Conservation (phyloP, 2,329 filamentous ascomycete species). For the Diaporthe caulivora region DNA sequence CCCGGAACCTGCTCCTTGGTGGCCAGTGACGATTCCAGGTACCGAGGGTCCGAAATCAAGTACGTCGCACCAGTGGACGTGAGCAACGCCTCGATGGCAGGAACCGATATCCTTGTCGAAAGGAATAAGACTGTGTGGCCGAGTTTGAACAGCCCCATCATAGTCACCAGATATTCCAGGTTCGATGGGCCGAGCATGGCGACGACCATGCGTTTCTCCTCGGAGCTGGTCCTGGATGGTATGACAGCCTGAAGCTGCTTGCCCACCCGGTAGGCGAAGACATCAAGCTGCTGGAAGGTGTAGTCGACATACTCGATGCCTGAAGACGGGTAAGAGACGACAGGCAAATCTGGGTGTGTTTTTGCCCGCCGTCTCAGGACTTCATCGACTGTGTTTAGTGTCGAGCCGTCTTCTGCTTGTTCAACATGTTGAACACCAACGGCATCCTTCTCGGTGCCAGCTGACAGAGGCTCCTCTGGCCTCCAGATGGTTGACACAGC, state of each 20-base stretch:
- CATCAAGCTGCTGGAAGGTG: conserved; percentile 58
- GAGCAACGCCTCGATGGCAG: conserved; percentile 49
- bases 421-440: neutral
- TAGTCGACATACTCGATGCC: conserved; percentile 61
- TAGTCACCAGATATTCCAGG: conserved; percentile 66
- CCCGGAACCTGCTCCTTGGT: conserved; percentile 39
- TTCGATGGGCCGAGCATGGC: conserved; percentile 65
- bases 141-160: conserved; percentile 66
- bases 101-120: conserved; percentile 50
- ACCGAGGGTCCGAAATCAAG: conserved; percentile 45
- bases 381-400: conserved; percentile 51
- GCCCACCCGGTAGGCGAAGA: conserved; percentile 49
- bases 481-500: conserved; percentile 11
- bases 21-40: conserved; percentile 42
- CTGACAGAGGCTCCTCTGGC: neutral
- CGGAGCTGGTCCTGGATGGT: conserved; percentile 38
- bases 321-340: conserved; percentile 58
- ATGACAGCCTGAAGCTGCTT: conserved; percentile 41
- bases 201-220: conserved; percentile 52
- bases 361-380: conserved; percentile 53
- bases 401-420: conserved; percentile 31
- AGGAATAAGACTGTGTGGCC: conserved; percentile 61
- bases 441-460: neutral
- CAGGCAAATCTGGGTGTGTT: conserved; percentile 49
- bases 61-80: conserved; percentile 44